phyloP scores from a whole-genome alignment of 1,284 basidiomycete species.

The Ceratobasidium sp. region DNA sequence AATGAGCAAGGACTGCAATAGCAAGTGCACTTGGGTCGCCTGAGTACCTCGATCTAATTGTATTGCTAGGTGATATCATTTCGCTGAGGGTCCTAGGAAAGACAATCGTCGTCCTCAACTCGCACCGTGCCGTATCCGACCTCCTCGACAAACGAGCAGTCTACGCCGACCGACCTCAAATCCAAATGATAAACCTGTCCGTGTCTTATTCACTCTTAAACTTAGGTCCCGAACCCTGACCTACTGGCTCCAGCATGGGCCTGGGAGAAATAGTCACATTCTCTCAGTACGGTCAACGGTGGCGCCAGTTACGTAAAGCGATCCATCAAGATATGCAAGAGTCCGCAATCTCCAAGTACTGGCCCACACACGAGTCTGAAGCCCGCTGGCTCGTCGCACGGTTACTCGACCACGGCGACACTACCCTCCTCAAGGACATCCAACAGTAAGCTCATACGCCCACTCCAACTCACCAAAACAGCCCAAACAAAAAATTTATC shows the following conservation, averaged over 20 bases:
- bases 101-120: constrained; percentile 62
- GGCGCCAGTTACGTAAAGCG: constrained; percentile 16
- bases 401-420: background rate
- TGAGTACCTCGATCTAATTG: background rate
- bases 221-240: background rate
- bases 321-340: constrained; percentile 33
- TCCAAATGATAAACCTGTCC: constrained; percentile 26
- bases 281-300: constrained; percentile 15
- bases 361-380: constrained; percentile 9
- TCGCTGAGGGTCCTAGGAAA: constrained; percentile 62
- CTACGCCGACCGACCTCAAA: constrained; percentile 59
- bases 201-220: background rate
- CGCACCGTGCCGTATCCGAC: constrained; percentile 57
- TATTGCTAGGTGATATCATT: constrained; percentile 56
- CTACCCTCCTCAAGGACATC: background rate
- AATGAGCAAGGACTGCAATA: constrained; percentile 13
- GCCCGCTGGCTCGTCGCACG: constrained; percentile 17
- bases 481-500: too few species aligned
- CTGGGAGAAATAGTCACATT: constrained; percentile 9
- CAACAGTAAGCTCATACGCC: background rate
- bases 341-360: constrained; percentile 13
- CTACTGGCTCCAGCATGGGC: background rate
- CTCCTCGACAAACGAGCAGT: constrained; percentile 59
- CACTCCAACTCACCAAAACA: too few species aligned
- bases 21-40: background rate